Evolutionary conservation across 257 asterid genomes (phyloP), one percentile per base, ranked within the genome.

Genomic region (Solanum chmielewskii): DNA sequence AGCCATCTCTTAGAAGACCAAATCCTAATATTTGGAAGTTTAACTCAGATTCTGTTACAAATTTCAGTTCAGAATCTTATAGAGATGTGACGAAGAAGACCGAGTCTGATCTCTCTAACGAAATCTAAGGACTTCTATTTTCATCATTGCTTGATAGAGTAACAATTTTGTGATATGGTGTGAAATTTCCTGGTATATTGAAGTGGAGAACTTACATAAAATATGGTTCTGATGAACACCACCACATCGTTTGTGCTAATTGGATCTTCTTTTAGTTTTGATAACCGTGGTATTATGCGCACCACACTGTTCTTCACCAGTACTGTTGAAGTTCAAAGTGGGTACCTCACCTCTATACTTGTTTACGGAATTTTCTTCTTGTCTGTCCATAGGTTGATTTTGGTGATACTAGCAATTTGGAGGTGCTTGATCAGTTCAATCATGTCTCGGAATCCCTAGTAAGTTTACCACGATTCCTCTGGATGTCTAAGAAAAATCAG

Each of bases 371-470:
- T 33, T 15, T 60, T 68, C 45, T 49, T 31, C 45, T 49, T 31
- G 69, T 29, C 42, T 5, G 39, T 29, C 69, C 81, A 75, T 74
- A 96, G 98, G 96, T 93, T 83, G 90, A 90, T 89, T 87, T 97
- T 41, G 88, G 84, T 45, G 18, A 87, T 75, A 60, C 88, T 35
- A 86, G 90, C 87, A 90, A 88, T 69, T 83, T 88, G 29, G 90
- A 87, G 94, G 92, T 75, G 47, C 90, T 84, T 59, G 89, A 78
- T 88, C 90, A 86, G 87, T 88, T 93, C 47, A 60, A 91, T 80
- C 76, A 81, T 85, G 87, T 78, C 84, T 88, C 95, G 69, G 95
- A 93, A 78, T 42, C 89, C 84, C 88, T 90, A 85, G 98, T 95
- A 89, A 93, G 96, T 87, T 70, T 88, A 49, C 82, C 82, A 74